Evolutionary conservation across 179 eudicot genomes (phyloP), one percentile per base, ranked within the genome.

Genomic region (Patellifolia procumbens): DNA sequence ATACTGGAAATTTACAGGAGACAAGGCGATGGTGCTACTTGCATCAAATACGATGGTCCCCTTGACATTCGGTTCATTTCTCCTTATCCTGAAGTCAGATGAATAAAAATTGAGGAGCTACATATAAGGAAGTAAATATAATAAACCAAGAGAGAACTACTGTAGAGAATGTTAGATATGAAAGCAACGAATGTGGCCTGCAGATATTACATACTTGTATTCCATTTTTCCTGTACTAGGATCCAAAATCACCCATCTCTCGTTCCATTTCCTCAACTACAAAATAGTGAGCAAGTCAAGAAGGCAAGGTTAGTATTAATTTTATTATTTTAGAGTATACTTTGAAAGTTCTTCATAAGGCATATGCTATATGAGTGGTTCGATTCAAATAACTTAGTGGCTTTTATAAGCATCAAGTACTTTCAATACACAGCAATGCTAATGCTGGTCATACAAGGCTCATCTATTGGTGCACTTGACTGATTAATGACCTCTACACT

Each of bases 221-320:
- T 93, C 99, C 99, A 95, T 93, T 85, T 88, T 95, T 48, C 99
- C 99, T 20, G 99, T 95, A 64, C 96, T 95, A 69, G 99, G 99
- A 80, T 95, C 99, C 78, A 95, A 83, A 84, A 90, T 88, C 81
- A 95, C 91, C 99, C 99, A 95, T 75, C 99, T 88, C 82, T 95
- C 99, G 16, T 95, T 95, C 99, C 99, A 95, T 82, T 95, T 95
- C 82, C 97, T 87, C 81, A 95, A 85, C 99, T 95, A 69, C 74
- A 75, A 39, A 77, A 48, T 32, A 63, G 26, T 9, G 17, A 81
- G 49, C 10, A 8, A 45, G 52, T 5, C 60, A 32, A 65, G 22
- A 70, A 75, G 52, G 53, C 17, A 73, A 32, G 49, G 64, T 35
- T 7, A 79, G 56, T 60, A 76, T 76, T 48, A 43, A 53, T 20